Evolutionary conservation across 1,284 basidiomycete species (phyloP).

Genomic region (Malassezia arunalokei): DNA sequence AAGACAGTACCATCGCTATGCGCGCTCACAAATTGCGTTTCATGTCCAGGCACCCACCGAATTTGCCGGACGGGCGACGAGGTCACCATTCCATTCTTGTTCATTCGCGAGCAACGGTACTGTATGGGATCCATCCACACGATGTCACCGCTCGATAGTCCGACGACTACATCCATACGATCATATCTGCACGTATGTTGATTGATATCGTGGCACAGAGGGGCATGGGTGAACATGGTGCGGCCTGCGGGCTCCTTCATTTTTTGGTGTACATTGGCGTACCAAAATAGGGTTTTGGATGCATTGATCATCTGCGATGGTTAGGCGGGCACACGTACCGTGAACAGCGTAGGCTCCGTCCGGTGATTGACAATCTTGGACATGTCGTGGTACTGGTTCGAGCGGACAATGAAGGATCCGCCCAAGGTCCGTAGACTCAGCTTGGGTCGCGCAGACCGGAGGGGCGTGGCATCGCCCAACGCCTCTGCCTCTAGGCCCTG

Average conservation of each 20-base stretch:
- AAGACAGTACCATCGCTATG: constrained; percentile 79
- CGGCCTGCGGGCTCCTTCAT: constrained; percentile 57
- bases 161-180: constrained; percentile 76
- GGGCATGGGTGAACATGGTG: constrained; percentile 62
- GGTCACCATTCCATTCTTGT: constrained; percentile 76
- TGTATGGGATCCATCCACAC: constrained; percentile 65
- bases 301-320: constrained; percentile 21
- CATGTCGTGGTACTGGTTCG: constrained; percentile 66
- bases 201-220: constrained; percentile 77
- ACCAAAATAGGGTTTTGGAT: constrained; percentile 32
- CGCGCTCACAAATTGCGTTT: constrained; percentile 72
- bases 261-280: constrained; percentile 22
- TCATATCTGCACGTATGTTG: constrained; percentile 62
- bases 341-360: constrained; percentile 53
- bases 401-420: constrained; percentile 73
- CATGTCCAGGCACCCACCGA: constrained; percentile 65
- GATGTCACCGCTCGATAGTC: constrained; percentile 81
- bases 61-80: constrained; percentile 68
- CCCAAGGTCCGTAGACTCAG: constrained; percentile 75
- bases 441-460: constrained; percentile 57
- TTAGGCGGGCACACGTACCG: background rate
- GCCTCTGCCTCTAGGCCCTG: constrained; percentile 35
- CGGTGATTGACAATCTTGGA: constrained; percentile 56
- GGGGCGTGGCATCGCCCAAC: constrained; percentile 1
- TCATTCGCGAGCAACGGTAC: constrained; percentile 73